A percentile compares a stretch with the other conserved stretches of the same genome.
These are phyloP conservation scores for Hymenoscyphus linearis DNA, from an alignment of 2,329 filamentous ascomycete species.

Conservation along the genomic window DNA sequence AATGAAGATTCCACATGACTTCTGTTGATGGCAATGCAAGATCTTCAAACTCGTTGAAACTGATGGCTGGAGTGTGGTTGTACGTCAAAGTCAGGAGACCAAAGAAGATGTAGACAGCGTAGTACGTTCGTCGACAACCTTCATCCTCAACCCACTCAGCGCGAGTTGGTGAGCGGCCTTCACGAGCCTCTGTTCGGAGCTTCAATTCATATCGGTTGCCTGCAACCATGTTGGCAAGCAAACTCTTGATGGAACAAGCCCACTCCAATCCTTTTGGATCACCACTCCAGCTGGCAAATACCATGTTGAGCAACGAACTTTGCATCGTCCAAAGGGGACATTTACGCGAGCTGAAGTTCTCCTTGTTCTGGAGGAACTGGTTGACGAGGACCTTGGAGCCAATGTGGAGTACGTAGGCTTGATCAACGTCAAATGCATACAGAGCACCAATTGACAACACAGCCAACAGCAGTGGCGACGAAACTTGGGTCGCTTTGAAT, in stretches of 20 bases:
- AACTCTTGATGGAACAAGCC: slow-evolving; percentile 98
- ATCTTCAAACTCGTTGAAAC: slow-evolving; percentile 96
- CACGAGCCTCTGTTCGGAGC: slow-evolving; percentile 82
- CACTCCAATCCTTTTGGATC: slow-evolving; percentile 96
- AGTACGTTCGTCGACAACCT: slow-evolving; percentile 93
- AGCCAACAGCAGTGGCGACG: slow-evolving; percentile 78
- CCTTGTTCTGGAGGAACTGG: slow-evolving; percentile 95
- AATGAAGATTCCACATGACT: slow-evolving; percentile 84
- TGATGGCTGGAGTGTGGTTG: slow-evolving; percentile 96
- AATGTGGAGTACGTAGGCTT: slow-evolving; percentile 95
- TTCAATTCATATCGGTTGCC: slow-evolving; percentile 96
- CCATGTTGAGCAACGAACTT: slow-evolving; percentile 93
- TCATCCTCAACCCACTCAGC: slow-evolving; percentile 96
- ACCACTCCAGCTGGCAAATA: slow-evolving; percentile 98
- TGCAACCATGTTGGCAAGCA: slow-evolving; percentile 97
- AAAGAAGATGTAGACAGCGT: slow-evolving; percentile 98
- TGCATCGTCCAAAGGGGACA: slow-evolving; percentile 99
- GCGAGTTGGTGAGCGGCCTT: slow-evolving; percentile 68
- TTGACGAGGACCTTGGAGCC: slow-evolving; percentile 96
- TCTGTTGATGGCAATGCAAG: slow-evolving; percentile 90
- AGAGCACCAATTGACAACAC: slow-evolving; percentile 92
- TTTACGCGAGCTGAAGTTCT: slow-evolving; percentile 96
- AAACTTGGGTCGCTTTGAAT: slow-evolving; percentile 74
- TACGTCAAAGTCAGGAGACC: slow-evolving; percentile 90
- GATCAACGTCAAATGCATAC: slow-evolving; percentile 95